A percentile compares a stretch with the other conserved stretches of the same genome.
Conservation (phyloP, 352 stramenopile genomes). For the Globisporangium radiosum region DNA sequence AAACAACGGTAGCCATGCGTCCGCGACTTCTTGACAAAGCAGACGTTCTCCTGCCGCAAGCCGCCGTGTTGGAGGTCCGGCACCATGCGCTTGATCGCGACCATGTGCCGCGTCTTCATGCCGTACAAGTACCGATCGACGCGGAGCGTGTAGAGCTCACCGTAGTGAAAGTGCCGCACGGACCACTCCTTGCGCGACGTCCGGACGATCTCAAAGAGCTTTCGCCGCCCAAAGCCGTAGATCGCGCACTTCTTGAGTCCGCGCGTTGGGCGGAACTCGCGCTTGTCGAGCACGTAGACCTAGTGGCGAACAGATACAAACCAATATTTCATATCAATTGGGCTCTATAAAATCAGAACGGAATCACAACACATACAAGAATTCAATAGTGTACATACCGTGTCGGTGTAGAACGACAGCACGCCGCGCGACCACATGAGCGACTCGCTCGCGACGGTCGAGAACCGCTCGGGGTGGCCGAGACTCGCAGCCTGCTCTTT, state of each 20-base stretch:
- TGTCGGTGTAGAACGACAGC: slow-evolving; percentile 78
- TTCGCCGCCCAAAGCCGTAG: slow-evolving; percentile 66
- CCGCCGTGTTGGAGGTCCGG: slow-evolving; percentile 41
- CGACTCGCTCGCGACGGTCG: slow-evolving; percentile 67
- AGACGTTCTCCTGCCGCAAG: slow-evolving; percentile 67
- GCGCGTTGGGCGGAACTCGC: slow-evolving; percentile 54
- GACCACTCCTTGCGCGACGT: slow-evolving; percentile 70
- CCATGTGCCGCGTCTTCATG: slow-evolving; percentile 72
- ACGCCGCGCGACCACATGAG: slow-evolving; percentile 67
- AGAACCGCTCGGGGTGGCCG: slow-evolving; percentile 35
- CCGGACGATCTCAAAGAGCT: slow-evolving; percentile 74
- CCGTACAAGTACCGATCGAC: slow-evolving; percentile 61
- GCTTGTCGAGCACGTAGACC: slow-evolving; percentile 77
- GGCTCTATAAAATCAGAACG: neutral
- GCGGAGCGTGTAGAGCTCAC: slow-evolving; percentile 55
- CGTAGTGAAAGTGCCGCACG: slow-evolving; percentile 48
- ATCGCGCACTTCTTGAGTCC: slow-evolving; percentile 67
- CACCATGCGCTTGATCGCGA: slow-evolving; percentile 60
- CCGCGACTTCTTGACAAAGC: slow-evolving; percentile 78
- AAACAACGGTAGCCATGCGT: slow-evolving; percentile 57
- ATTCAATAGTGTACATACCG: slow-evolving; percentile 18
- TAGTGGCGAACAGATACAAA: slow-evolving; percentile 5
- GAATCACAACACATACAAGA: neutral
- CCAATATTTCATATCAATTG: neutral
- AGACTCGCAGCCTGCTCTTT: slow-evolving; percentile 33